Base-by-base conservation (phyloP, 495 filamentous ascomycete genomes). In the Hamigera avellanea region DNA sequence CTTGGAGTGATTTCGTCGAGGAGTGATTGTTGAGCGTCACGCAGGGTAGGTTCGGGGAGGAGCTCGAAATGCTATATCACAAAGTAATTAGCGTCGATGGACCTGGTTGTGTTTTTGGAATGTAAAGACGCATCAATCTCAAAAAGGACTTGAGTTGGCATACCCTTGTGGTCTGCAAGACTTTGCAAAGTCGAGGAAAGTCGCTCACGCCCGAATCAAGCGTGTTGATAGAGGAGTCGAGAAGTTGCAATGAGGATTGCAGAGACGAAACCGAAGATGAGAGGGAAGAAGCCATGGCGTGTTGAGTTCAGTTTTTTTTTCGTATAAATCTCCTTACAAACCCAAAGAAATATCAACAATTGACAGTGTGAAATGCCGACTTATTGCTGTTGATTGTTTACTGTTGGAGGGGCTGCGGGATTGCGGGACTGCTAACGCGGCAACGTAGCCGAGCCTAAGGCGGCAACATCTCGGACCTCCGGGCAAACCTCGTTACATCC, bases 1-100 rank as follows among this genome's bases (percentile, higher is more conserved):
- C 83, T 83, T 10, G 83, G 83, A 10, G 70, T 73, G 36, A 89
- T 81, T 52, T 85, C 80, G 41, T 78, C 74, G 17, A 78, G 69
- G 15, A 89, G 70, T 17, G 72, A 59, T 33, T 70, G 61, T 62
- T 89, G 83, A 0, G 83, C 83, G 45, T 75, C 56, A 39, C 67
- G 66, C 15, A 89, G 67, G 31, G 75, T 73, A 17, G 75, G 68
- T 46, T 81, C 75, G 16, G 83, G 74, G 25, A 84, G 73, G 25
- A 87, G 70, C 53, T 89, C 83, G 56, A 86, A 89, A 60, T 87
- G 83, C 79, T 84, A 44, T 28, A 32, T n/a, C 21, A 31, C 41
- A 33, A n/a, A 8, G 16, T 36, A 35, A 41, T 34, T 14, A 39
- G 25, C 26, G 23, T 33, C 14, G 14, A 33, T 33, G n/a, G n/a